Evolutionary conservation across 2,329 filamentous ascomycete genomes (phyloP).

Genomic region (Hysterium pulicare): DNA sequence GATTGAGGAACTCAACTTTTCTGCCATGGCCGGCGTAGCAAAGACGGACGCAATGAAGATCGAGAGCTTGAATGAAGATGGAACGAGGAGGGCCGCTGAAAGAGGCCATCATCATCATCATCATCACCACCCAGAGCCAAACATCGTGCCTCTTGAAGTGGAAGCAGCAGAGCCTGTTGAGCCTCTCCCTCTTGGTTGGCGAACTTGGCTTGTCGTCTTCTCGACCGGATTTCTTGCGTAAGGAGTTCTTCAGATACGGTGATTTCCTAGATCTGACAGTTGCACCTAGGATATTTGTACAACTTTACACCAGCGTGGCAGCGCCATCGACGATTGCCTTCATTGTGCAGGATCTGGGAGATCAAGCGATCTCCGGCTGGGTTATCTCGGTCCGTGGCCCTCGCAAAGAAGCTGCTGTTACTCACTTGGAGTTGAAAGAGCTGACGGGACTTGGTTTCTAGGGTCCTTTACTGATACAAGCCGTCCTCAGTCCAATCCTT

Average conservation of each 20-base stretch:
- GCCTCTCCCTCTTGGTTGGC: conserved; percentile 54
- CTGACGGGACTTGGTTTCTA: conserved; percentile 17
- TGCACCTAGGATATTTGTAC: conserved; percentile 38
- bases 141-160: conserved; percentile 25
- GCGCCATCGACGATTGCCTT: conserved; percentile 54
- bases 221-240: conserved; percentile 48
- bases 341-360: conserved; percentile 49
- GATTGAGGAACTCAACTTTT: too few species aligned
- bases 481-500: conserved; percentile 50
- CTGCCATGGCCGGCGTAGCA: too few species aligned
- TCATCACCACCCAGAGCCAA: conserved; percentile 5
- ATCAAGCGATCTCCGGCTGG: conserved; percentile 47
- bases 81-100: background rate
- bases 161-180: conserved; percentile 24
- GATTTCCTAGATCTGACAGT: conserved; percentile 12
- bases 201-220: conserved; percentile 52
- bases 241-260: background rate
- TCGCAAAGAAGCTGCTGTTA: background rate
- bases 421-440: conserved; percentile 3
- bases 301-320: conserved; percentile 51
- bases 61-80: background rate
- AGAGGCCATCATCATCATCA: background rate
- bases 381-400: conserved; percentile 43
- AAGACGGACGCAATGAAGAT: conserved; percentile 1
- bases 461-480: conserved; percentile 53